phyloP scores from a whole-genome alignment of 352 stramenopile genomes.

The Achlya hypogyna region DNA sequence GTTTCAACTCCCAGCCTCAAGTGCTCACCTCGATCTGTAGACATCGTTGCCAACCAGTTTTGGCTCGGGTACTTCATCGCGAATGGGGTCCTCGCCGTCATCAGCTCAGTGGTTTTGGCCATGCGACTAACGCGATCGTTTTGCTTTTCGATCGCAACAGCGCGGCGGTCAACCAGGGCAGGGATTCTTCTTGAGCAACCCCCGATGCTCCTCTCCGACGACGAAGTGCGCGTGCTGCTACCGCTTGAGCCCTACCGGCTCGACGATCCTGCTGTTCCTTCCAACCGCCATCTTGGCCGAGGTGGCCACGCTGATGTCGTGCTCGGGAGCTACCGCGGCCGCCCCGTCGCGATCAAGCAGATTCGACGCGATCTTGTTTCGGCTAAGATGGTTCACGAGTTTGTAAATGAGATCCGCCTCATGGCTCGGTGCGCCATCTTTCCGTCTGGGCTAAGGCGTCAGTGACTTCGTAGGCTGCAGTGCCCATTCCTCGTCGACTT shows the following conservation, averaged over 20 bases:
- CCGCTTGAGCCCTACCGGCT: neutral
- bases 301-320: neutral
- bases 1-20: neutral
- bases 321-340: neutral
- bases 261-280: neutral
- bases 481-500: neutral
- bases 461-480: slow-evolving; percentile 17
- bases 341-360: neutral
- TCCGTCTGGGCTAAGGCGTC: neutral
- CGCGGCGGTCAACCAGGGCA: no score
- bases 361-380: neutral
- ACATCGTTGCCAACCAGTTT: neutral
- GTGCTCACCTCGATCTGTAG: neutral
- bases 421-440: neutral
- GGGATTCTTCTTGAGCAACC: neutral
- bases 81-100: neutral
- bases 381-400: neutral
- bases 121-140: neutral
- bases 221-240: neutral
- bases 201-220: neutral
- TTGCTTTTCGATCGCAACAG: neutral
- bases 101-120: neutral
- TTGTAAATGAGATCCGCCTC: neutral
- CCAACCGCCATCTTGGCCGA: neutral
- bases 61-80: neutral